Evolutionary conservation across 306 rosid species (phyloP), one percentile per base, ranked within the genome.

Genomic region (Cucumis melo): DNA sequence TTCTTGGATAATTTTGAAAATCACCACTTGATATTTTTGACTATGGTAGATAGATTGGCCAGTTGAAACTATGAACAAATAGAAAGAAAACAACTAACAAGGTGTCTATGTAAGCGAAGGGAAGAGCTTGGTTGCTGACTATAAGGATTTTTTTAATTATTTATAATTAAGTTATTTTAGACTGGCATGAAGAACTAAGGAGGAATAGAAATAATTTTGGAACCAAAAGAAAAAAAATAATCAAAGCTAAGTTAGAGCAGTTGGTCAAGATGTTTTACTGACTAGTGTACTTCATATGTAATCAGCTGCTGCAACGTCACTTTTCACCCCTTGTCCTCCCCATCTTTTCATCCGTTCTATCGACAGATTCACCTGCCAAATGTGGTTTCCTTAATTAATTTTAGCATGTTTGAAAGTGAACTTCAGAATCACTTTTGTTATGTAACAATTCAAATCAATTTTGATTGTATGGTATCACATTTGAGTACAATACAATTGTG

Each of bases 261-360:
- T 51, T 5, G 56, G 56, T 51, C 56, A 6, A 51, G 20, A 8
- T 51, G 56, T 51, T 51, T 51, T 51, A 15, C 56, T 51, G 56
- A 16, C 56, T 51, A 17, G n/a, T 51, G 8, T 51, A 68, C 80
- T 16, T 85, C 80, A 83, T 38, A 61, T 70, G 24, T 48, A 36
- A 42, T 67, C 80, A 6, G 9, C 68, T 14, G 9, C 68, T 14
- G 36, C 42, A 36, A 74, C 62, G 67, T 68, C 82, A 6, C 5
- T 24, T 38, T 79, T 32, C 17, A 81, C 29, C 16, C 80, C 78
- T 60, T 83, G 86, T 19, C 89, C 91, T 29, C 87, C 86, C 91
- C 91, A 87, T 67, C 36, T 85, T 78, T 77, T 54, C 91, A 87
- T 75, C 17, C 89, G 84, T 48, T 83, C 83, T 1, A 79, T 38